These are phyloP conservation scores for Fusarium chlamydosporum DNA, from an alignment of 2,329 filamentous ascomycete species.

Conservation along the genomic window DNA sequence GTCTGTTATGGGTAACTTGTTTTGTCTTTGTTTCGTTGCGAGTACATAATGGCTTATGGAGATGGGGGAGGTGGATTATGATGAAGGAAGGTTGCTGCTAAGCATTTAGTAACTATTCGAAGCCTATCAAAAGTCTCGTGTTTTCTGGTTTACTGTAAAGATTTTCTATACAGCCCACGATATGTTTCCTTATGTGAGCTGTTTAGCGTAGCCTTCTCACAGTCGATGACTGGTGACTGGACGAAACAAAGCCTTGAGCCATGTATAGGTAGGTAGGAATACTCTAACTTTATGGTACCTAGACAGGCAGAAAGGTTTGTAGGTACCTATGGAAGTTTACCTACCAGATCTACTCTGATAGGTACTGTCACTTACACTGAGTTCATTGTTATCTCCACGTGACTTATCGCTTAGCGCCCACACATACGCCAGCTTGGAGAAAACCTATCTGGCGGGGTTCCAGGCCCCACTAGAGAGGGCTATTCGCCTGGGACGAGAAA, in stretches of 20 bases:
- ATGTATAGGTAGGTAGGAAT: too few relatives aligned
- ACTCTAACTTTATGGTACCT: too few relatives aligned
- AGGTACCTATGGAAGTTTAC: too few relatives aligned
- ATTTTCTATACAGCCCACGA: too few relatives aligned
- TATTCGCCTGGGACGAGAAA: constrained; percentile 55
- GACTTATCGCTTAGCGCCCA: constrained; percentile 61
- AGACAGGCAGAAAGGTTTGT: too few relatives aligned
- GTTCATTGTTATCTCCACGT: constrained; percentile 40
- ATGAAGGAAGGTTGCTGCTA: constrained; percentile 11
- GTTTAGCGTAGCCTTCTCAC: too few relatives aligned
- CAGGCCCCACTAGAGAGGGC: constrained; percentile 57
- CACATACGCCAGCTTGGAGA: constrained; percentile 57
- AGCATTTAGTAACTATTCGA: constrained; percentile 30
- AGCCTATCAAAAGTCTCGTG: constrained; percentile 37
- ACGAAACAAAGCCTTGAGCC: too few relatives aligned
- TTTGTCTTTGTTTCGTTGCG: constrained; percentile 12
- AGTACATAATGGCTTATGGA: constrained; percentile 6
- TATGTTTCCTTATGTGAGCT: background rate
- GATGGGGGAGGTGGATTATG: constrained; percentile 7
- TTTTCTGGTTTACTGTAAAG: background rate
- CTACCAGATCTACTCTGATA: background rate
- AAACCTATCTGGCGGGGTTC: constrained; percentile 56
- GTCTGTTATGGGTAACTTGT: constrained; percentile 13
- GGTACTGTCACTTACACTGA: constrained; percentile 9
- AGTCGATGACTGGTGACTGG: too few relatives aligned